A percentile compares a stretch with the other conserved stretches of the same genome.
Evolutionary conservation across 768 basidiomycete species (phyloP).

Genomic region (Suillus subluteus): DNA sequence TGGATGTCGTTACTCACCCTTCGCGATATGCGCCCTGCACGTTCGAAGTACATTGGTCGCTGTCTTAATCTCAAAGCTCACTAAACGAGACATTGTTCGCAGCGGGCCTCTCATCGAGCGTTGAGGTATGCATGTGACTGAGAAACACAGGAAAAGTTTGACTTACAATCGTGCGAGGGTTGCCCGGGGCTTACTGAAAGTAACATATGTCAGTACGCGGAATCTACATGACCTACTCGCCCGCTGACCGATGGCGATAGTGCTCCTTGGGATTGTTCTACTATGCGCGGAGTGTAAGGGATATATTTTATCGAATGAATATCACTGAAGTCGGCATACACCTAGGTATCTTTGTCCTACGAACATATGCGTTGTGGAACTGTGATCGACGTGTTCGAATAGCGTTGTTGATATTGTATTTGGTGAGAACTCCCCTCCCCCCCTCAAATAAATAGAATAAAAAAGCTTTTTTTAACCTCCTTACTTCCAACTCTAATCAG

Average conservation of each 20-base stretch:
- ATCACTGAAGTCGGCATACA: background rate
- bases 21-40: background rate
- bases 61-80: background rate
- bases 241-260: background rate
- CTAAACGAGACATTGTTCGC: background rate
- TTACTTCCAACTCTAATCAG: background rate
- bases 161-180: background rate
- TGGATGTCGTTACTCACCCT: constrained; percentile 1
- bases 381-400: constrained; percentile 2
- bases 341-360: background rate
- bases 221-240: background rate
- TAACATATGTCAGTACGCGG: background rate
- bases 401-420: background rate
- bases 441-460: too few species aligned
- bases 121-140: background rate
- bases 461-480: background rate
- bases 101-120: background rate
- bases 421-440: background rate
- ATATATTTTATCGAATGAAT: background rate
- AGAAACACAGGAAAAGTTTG: background rate
- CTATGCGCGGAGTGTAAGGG: background rate
- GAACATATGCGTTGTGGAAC: constrained; percentile 6
- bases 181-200: background rate
- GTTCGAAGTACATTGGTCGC: background rate
- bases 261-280: background rate